Base-by-base conservation (phyloP, 140 eudicot species). In the Stevia rebaudiana region DNA sequence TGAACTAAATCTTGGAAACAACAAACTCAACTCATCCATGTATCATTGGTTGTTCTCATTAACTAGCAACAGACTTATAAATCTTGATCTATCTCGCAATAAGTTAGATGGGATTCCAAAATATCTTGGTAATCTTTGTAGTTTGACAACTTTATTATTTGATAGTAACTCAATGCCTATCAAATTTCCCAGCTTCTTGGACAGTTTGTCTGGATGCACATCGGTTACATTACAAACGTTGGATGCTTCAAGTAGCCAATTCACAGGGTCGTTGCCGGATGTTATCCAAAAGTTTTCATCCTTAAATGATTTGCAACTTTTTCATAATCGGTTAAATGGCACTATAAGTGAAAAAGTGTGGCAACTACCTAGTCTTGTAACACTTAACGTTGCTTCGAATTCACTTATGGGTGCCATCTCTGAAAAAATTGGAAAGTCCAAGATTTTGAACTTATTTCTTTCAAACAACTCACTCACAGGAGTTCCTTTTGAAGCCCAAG, bases 231-330 rank as follows among this genome's bases (percentile, higher is more conserved):
- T 55, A 15, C 2, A 28, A 55, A 7, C 1, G 12, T n/a, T 55
- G 18, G 11, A 28, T 30, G 42, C 41, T 30, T n/a, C 21, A 28
- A 0, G 2, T n/a, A 30, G 18, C 23, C 62, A 15, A 8, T 55
- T 55, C 5, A n/a, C 42, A 15, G 62, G 42, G 22, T 55, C 24
- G n/a, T 28, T 55, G 41, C 7, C 62, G 0, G 42, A 55, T 28
- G 41, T 28, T 55, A 55, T 55, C 23, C 62, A 55, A 55, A 28
- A 55, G 6, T 55, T 55, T n/a, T 12, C 41, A 55, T 28, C 62
- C 62, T 19, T 55, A n/a, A 2, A 5, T 5, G 3, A 6, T 5
- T 7, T 55, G 23, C 0, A 5, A 0, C 13, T 55, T 1, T 28
- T 41, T 28, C 4, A 55, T 30, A 55, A 55, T 6, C 13, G 12